Evolutionary conservation across 2,329 filamentous ascomycete genomes (phyloP).

Genomic region (Fusarium nanum): DNA sequence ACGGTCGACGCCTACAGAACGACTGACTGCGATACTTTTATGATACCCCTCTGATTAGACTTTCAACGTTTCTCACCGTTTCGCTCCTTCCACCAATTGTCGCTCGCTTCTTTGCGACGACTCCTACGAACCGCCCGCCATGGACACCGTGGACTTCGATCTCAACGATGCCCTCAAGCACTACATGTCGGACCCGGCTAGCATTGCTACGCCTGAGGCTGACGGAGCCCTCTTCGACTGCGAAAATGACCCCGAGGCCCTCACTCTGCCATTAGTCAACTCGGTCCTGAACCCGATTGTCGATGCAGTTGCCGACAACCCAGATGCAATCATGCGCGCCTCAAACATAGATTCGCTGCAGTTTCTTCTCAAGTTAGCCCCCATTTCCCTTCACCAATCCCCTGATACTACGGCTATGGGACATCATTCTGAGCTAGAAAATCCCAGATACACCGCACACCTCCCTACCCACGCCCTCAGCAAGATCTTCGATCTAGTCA

Average conservation of each 20-base stretch:
- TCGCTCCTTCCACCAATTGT: slow-evolving; percentile 17
- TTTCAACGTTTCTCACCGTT: slow-evolving; percentile 12
- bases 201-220: slow-evolving; percentile 87
- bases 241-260: slow-evolving; percentile 88
- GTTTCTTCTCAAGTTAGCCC: slow-evolving; percentile 93
- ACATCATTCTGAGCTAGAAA: slow-evolving; percentile 56
- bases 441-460: slow-evolving; percentile 81
- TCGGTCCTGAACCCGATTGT: slow-evolving; percentile 90
- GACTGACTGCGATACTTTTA: slow-evolving; percentile 6
- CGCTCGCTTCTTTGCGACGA: slow-evolving; percentile 35
- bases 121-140: slow-evolving; percentile 52
- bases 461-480: slow-evolving; percentile 86
- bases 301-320: slow-evolving; percentile 90
- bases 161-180: slow-evolving; percentile 96
- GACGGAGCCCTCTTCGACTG: slow-evolving; percentile 86
- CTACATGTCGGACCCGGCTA: slow-evolving; percentile 92
- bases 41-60: slow-evolving; percentile 33
- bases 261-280: slow-evolving; percentile 83
- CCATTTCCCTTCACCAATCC: slow-evolving; percentile 57
- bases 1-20: slow-evolving; percentile 14
- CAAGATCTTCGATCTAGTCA: slow-evolving; percentile 92
- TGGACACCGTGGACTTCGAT: slow-evolving; percentile 88
- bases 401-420: slow-evolving; percentile 39
- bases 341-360: slow-evolving; percentile 91
- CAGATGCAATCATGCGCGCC: slow-evolving; percentile 84